Percentiles rank a stretch among this genome's conserved stretches.
Evolutionary conservation across 2,329 filamentous ascomycete species (phyloP).

Genomic region (Colletotrichum somersetense): DNA sequence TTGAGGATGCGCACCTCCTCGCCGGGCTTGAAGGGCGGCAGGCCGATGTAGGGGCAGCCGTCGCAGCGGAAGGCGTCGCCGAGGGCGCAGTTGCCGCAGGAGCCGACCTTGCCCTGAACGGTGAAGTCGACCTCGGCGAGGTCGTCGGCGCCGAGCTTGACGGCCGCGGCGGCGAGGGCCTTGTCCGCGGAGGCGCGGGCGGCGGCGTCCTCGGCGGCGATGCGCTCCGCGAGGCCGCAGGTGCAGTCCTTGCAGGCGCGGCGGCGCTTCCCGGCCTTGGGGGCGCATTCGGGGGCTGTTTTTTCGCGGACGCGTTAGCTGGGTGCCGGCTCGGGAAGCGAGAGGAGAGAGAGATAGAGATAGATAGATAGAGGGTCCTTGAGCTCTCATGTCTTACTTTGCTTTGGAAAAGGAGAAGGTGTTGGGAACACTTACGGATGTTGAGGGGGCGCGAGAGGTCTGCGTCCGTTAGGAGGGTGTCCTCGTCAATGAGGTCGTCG

Average conservation of each 20-base stretch:
- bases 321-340: neutral
- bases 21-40: slow-evolving; percentile 96
- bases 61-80: slow-evolving; percentile 89
- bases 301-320: slow-evolving; percentile 45
- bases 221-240: slow-evolving; percentile 87
- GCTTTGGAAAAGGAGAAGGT: slow-evolving; percentile 7
- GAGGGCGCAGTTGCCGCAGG: slow-evolving; percentile 92
- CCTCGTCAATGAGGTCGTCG: slow-evolving; percentile 92
- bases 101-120: slow-evolving; percentile 95
- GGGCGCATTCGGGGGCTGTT: slow-evolving; percentile 84
- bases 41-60: slow-evolving; percentile 83
- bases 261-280: slow-evolving; percentile 88
- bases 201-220: slow-evolving; percentile 67
- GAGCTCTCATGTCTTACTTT: neutral
- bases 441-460: slow-evolving; percentile 83
- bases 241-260: slow-evolving; percentile 88
- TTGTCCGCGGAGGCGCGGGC: slow-evolving; percentile 70
- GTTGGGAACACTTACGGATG: slow-evolving; percentile 76
- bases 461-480: slow-evolving; percentile 85
- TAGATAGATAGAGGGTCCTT: neutral
- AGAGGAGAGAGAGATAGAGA: no score
- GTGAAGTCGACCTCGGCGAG: slow-evolving; percentile 95
- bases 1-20: slow-evolving; percentile 92
- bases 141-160: slow-evolving; percentile 80
- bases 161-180: slow-evolving; percentile 75